These are phyloP conservation scores for Aspergillus taichungensis DNA, from an alignment of 495 filamentous ascomycete genomes.

Conservation along the genomic window DNA sequence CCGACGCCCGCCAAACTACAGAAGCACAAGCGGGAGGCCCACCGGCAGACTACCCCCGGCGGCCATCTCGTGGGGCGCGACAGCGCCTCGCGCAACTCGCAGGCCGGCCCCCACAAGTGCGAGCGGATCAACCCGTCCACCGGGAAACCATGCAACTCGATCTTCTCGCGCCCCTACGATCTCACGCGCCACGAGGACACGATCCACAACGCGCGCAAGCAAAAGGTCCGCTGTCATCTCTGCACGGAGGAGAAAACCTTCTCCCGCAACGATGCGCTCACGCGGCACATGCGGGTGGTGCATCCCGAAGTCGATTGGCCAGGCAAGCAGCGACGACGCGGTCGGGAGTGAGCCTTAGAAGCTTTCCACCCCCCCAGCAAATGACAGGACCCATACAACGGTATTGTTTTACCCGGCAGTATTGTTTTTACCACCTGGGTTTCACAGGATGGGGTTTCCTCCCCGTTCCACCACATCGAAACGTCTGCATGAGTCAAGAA, in stretches of 20 bases:
- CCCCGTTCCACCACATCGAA: no score
- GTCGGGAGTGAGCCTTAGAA: constrained; percentile 32
- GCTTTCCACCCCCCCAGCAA: not conserved
- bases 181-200: constrained; percentile 95
- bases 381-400: no score
- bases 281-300: constrained; percentile 84
- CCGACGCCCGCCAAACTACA: constrained; percentile 78
- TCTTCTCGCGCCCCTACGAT: constrained; percentile 97
- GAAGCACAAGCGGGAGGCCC: constrained; percentile 91
- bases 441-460: no score
- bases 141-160: constrained; percentile 88
- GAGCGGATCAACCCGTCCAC: constrained; percentile 91
- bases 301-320: constrained; percentile 79
- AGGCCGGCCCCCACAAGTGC: constrained; percentile 84
- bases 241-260: constrained; percentile 99
- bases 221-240: constrained; percentile 88
- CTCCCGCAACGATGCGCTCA: constrained; percentile 84
- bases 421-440: no score
- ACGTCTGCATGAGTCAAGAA: no score
- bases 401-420: no score
- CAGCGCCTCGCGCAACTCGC: constrained; percentile 60
- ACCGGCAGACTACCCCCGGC: constrained; percentile 55
- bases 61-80: constrained; percentile 34
- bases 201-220: constrained; percentile 89
- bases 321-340: constrained; percentile 48